A percentile compares a stretch with the other conserved stretches of the same genome.
phyloP scores from a whole-genome alignment of 2,329 filamentous ascomycete genomes.

The Aotearoamyces nothofagi region DNA sequence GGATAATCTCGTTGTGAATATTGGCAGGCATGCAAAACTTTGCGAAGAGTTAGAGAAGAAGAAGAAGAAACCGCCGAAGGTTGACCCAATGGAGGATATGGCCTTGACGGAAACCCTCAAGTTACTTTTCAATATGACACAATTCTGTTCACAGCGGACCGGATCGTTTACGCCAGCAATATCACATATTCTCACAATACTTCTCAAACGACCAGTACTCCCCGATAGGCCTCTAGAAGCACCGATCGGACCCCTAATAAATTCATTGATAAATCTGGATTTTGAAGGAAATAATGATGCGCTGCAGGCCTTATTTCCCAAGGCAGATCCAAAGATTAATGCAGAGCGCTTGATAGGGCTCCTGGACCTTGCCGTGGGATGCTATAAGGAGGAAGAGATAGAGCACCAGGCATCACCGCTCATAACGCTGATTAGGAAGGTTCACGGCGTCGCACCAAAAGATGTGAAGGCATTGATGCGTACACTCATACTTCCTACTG shows the following conservation, averaged over 20 bases:
- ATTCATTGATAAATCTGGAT: conserved; percentile 68
- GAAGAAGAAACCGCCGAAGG: conserved; percentile 14
- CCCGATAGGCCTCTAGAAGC: conserved; percentile 54
- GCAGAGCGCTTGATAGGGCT: conserved; percentile 53
- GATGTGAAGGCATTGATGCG: conserved; percentile 48
- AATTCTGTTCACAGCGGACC: conserved; percentile 49
- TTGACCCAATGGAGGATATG: conserved; percentile 55
- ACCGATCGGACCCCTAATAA: conserved; percentile 58
- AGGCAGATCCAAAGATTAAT: conserved; percentile 40
- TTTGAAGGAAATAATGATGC: conserved; percentile 34
- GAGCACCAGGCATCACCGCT: conserved; percentile 59
- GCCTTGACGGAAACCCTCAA: conserved; percentile 76
- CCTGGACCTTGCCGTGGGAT: conserved; percentile 47
- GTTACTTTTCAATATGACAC: conserved; percentile 76
- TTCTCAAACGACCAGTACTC: conserved; percentile 43
- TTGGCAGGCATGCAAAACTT: conserved; percentile 51
- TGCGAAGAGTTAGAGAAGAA: conserved; percentile 24
- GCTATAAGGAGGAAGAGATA: conserved; percentile 53
- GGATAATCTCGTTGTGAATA: conserved; percentile 52
- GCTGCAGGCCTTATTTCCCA: conserved; percentile 48
- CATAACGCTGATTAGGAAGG: conserved; percentile 53
- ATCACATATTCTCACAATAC: conserved; percentile 52
- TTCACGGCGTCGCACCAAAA: conserved; percentile 56
- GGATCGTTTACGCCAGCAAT: conserved; percentile 52
- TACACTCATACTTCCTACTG: conserved; percentile 55